Conservation (phyloP, 2,329 filamentous ascomycete species). For the Aureobasidium sp. region DNA sequence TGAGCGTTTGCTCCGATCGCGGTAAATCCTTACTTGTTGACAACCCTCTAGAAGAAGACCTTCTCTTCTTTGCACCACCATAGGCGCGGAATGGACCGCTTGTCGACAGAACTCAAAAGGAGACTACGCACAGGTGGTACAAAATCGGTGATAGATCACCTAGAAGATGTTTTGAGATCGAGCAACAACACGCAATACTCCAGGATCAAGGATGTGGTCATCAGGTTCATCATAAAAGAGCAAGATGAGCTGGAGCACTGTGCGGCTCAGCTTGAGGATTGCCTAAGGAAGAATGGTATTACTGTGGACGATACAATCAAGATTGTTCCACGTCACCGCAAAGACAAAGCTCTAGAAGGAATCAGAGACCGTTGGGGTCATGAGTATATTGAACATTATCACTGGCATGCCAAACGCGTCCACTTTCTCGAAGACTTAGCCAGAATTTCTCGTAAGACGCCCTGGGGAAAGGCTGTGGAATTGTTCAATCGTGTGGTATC, state of each 20-base stretch:
- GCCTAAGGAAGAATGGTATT: background rate
- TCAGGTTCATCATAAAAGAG: background rate
- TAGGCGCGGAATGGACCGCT: background rate
- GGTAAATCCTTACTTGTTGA: background rate
- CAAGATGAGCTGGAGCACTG: background rate
- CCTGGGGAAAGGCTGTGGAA: background rate
- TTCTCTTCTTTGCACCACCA: background rate
- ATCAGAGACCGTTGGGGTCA: background rate
- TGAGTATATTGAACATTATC: background rate
- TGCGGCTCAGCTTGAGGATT: background rate
- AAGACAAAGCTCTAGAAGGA: background rate
- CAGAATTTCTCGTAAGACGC: background rate
- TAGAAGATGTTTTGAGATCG: background rate
- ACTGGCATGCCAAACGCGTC: background rate
- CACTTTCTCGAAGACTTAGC: background rate
- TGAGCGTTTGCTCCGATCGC: background rate
- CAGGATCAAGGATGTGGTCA: background rate
- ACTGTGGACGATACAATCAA: background rate
- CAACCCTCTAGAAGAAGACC: background rate
- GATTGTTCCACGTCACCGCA: background rate
- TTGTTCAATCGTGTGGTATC: background rate
- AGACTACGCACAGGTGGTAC: background rate
- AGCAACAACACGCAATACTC: background rate
- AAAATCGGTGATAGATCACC: background rate
- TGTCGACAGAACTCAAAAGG: background rate